Evolutionary conservation across 2,329 filamentous ascomycete genomes (phyloP).

Genomic region (Trichothecium sympodiale): DNA sequence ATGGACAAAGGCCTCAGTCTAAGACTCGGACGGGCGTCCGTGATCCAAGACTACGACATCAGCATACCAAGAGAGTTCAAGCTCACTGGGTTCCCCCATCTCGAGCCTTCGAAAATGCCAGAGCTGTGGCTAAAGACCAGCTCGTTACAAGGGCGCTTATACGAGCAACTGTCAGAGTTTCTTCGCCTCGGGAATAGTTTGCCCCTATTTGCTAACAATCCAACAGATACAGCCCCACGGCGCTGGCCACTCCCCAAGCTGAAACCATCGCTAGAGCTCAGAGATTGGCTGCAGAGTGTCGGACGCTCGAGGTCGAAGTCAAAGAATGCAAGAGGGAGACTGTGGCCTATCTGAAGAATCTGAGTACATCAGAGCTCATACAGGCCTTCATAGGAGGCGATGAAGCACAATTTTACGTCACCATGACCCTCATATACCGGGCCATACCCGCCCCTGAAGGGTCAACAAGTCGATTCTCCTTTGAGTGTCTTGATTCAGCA

Average conservation of each 20-base stretch:
- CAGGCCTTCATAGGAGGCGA: constrained; percentile 34
- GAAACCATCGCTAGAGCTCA: constrained; percentile 28
- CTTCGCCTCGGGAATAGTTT: background rate
- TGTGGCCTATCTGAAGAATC: constrained; percentile 22
- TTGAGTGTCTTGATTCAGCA: constrained; percentile 37
- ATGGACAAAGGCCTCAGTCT: constrained; percentile 48
- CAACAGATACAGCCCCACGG: constrained; percentile 36
- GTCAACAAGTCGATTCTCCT: constrained; percentile 31
- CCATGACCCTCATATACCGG: constrained; percentile 39
- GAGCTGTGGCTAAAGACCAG: constrained; percentile 44
- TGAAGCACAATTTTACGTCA: constrained; percentile 34
- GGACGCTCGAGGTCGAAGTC: constrained; percentile 22
- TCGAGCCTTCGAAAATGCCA: constrained; percentile 27
- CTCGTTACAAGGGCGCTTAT: constrained; percentile 46
- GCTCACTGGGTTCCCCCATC: constrained; percentile 27
- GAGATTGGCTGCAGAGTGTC: constrained; percentile 25
- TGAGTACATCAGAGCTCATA: constrained; percentile 27
- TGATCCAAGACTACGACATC: constrained; percentile 50
- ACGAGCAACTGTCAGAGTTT: constrained; percentile 33
- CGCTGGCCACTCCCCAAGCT: constrained; percentile 26
- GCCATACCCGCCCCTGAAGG: constrained; percentile 35
- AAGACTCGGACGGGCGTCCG: constrained; percentile 45
- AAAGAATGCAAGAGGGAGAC: constrained; percentile 22
- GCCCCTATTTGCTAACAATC: background rate
- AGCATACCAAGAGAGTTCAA: constrained; percentile 32